Conservation (phyloP, 73 alveolate species). For the Symbiodinium pilosum region DNA sequence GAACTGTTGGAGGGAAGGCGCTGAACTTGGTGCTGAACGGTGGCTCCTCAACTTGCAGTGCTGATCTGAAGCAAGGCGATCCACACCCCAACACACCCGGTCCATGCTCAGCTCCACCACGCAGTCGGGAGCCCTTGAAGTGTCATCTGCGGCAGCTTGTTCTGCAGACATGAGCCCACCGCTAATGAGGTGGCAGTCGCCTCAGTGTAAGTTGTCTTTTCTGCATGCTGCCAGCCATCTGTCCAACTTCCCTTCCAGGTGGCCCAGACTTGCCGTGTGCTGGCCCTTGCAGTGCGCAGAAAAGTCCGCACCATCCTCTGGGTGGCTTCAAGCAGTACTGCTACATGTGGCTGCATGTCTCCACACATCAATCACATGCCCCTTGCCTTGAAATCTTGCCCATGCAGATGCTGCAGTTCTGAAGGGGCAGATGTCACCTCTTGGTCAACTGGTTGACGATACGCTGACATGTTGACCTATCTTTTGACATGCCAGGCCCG, state of each 20-base stretch:
- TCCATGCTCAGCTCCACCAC: conserved; percentile 69
- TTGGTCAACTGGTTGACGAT: background rate
- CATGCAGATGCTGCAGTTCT: conserved; percentile 38
- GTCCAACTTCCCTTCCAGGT: background rate
- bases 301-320: conserved; percentile 51
- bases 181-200: conserved; percentile 58
- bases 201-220: too few species aligned
- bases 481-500: background rate
- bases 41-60: background rate
- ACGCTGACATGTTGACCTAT: background rate
- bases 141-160: conserved; percentile 76
- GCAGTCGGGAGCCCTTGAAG: conserved; percentile 64
- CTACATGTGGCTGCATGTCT: too few species aligned
- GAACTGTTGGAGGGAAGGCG: background rate
- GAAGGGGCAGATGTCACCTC: conserved; percentile 44
- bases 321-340: too few species aligned
- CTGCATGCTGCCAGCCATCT: too few species aligned
- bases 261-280: conserved; percentile 37
- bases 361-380: too few species aligned
- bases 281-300: conserved; percentile 51
- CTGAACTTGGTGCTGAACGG: background rate
- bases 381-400: conserved; percentile 50
- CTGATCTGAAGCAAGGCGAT: background rate
- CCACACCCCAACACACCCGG: background rate
- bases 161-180: conserved; percentile 73